Evolutionary conservation across 495 filamentous ascomycete species (phyloP).

Genomic region (Neurospora sp.): DNA sequence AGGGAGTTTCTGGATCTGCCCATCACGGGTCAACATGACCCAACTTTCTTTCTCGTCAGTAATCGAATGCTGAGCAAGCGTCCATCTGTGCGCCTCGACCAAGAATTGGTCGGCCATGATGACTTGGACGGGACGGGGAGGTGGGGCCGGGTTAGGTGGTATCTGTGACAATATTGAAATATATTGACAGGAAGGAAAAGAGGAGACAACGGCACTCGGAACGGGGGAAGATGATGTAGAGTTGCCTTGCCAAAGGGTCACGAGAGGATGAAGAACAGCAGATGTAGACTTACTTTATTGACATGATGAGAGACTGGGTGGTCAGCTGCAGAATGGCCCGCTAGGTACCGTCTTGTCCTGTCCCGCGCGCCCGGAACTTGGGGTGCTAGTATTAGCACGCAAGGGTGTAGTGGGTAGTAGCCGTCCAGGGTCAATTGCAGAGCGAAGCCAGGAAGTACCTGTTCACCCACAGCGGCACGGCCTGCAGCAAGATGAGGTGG

Average conservation of each 20-base stretch:
- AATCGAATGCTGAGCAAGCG: conserved; percentile 16
- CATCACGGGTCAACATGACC: conserved; percentile 42
- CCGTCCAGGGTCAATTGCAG: background rate
- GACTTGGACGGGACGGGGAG: background rate
- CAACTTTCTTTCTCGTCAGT: conserved; percentile 40
- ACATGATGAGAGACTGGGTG: conserved; percentile 46
- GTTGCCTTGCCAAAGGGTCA: conserved; percentile 12
- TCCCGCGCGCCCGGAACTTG: conserved; percentile 16
- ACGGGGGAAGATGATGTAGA: conserved; percentile 11
- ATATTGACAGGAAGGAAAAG: background rate
- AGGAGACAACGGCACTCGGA: conserved; percentile 1
- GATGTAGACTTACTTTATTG: conserved; percentile 54
- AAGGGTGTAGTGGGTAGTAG: conserved; percentile 19
- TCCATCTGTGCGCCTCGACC: conserved; percentile 34
- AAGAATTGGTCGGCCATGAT: conserved; percentile 35
- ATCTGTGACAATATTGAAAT: background rate
- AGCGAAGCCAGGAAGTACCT: conserved; percentile 6
- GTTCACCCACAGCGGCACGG: conserved; percentile 13
- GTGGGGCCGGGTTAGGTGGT: background rate
- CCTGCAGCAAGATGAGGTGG: conserved; percentile 12
- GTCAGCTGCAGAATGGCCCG: conserved; percentile 29
- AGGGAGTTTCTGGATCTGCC: conserved; percentile 38
- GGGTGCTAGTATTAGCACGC: conserved; percentile 13
- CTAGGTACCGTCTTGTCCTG: conserved; percentile 16
- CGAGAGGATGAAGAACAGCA: conserved; percentile 9